Evolutionary conservation across 2,329 filamentous ascomycete genomes (phyloP).

Genomic region (Trichoderma citrinoviride): DNA sequence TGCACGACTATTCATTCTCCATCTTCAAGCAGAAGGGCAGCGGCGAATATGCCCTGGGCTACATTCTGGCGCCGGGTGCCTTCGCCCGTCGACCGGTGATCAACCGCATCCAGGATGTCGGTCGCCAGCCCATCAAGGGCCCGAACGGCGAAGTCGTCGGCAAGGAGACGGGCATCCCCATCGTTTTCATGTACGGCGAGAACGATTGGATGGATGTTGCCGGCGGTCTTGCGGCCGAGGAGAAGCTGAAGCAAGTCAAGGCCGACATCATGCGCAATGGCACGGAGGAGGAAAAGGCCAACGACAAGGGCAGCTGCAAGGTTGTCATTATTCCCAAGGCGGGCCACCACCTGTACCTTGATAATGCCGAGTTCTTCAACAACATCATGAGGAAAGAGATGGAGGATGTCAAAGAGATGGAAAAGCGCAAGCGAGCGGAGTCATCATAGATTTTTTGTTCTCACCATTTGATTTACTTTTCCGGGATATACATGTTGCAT

Average conservation of each 20-base stretch:
- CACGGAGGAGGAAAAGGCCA: constrained; percentile 63
- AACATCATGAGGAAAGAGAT: constrained; percentile 51
- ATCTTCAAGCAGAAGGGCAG: constrained; percentile 90
- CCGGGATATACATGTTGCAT: constrained; percentile 3
- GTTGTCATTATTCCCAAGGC: constrained; percentile 70
- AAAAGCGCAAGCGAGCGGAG: constrained; percentile 29
- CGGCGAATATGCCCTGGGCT: constrained; percentile 89
- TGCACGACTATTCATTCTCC: constrained; percentile 92
- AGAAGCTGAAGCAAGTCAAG: constrained; percentile 71
- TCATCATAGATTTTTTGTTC: constrained; percentile 2
- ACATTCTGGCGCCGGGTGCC: constrained; percentile 89
- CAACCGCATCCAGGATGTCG: constrained; percentile 79
- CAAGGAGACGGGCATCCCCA: constrained; percentile 67
- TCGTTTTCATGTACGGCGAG: constrained; percentile 95
- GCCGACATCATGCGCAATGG: constrained; percentile 58
- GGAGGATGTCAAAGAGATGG: constrained; percentile 44
- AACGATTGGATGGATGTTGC: constrained; percentile 98
- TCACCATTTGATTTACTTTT: not conserved
- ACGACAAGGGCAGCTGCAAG: constrained; percentile 77
- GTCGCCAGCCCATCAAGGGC: constrained; percentile 60
- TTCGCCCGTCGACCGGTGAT: constrained; percentile 88
- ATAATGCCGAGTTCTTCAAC: constrained; percentile 60
- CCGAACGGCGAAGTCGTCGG: constrained; percentile 28
- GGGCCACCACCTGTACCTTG: constrained; percentile 59
- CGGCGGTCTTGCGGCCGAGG: constrained; percentile 75